A percentile compares a stretch with the other conserved stretches of the same genome.
phyloP scores from a whole-genome alignment of 495 filamentous ascomycete genomes.

The Aspergillus nanangensis region DNA sequence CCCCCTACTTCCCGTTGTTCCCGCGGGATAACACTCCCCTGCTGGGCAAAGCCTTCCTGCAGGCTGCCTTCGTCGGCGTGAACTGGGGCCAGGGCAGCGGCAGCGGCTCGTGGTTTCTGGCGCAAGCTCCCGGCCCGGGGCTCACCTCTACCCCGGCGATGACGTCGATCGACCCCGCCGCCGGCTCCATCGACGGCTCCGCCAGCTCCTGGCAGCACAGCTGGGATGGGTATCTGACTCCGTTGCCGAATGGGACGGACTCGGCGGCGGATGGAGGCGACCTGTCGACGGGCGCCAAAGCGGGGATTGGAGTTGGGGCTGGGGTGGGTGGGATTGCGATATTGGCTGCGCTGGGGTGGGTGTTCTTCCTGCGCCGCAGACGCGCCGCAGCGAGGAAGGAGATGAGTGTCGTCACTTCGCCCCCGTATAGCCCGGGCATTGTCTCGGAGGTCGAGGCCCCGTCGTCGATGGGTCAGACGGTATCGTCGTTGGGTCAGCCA shows the following conservation, averaged over 20 bases:
- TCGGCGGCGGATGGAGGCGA: no score
- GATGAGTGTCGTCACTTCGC: no score
- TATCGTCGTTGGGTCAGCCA: no score
- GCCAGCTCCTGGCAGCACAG: slow-evolving; percentile 5
- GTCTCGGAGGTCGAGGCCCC: no score
- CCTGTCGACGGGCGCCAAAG: slow-evolving; percentile 5
- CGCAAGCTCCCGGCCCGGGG: slow-evolving; percentile 10
- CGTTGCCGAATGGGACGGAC: not conserved
- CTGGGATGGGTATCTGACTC: slow-evolving; percentile 5
- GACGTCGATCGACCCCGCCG: not conserved
- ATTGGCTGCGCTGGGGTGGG: no score
- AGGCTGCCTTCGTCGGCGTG: slow-evolving; percentile 51
- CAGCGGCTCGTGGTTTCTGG: slow-evolving; percentile 11
- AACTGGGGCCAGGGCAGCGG: slow-evolving; percentile 33
- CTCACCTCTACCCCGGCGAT: not conserved
- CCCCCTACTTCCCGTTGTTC: slow-evolving; percentile 52
- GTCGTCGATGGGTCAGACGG: no score
- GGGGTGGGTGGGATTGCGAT: no score
- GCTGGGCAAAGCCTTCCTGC: slow-evolving; percentile 53
- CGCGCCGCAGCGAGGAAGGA: no score
- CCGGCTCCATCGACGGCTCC: not conserved
- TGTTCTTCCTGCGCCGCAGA: no score
- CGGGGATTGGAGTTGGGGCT: slow-evolving; percentile 7
- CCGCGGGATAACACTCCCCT: slow-evolving; percentile 22
- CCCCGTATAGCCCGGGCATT: no score